A percentile compares a stretch with the other conserved stretches of the same genome.
Evolutionary conservation across 2,329 filamentous ascomycete species (phyloP).

Genomic region (Ustulina deusta): DNA sequence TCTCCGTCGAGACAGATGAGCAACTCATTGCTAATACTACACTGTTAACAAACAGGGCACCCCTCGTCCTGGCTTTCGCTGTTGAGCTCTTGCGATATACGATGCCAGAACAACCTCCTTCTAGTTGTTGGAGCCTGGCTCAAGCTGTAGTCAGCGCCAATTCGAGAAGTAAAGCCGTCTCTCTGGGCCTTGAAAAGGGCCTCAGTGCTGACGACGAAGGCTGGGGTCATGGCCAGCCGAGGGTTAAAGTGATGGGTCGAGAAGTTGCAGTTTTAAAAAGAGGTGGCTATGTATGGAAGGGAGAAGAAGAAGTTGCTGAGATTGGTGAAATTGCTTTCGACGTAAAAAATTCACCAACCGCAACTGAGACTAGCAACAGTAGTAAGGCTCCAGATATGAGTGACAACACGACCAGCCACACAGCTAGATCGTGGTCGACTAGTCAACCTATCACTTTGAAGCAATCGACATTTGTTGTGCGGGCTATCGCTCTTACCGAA

Average conservation of each 20-base stretch:
- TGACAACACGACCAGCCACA: slow-evolving; percentile 35
- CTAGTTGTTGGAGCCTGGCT: slow-evolving; percentile 83
- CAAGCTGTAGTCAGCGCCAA: slow-evolving; percentile 88
- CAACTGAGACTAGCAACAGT: slow-evolving; percentile 37
- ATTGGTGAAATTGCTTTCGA: slow-evolving; percentile 25
- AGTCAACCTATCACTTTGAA: slow-evolving; percentile 65
- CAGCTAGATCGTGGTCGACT: slow-evolving; percentile 60
- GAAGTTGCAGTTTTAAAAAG: slow-evolving; percentile 81
- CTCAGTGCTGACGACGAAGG: slow-evolving; percentile 75
- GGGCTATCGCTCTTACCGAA: slow-evolving; percentile 58
- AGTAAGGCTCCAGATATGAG: slow-evolving; percentile 36
- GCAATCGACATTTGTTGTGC: slow-evolving; percentile 69
- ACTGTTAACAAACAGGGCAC: slow-evolving; percentile 82
- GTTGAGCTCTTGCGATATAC: slow-evolving; percentile 71
- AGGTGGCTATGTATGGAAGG: slow-evolving; percentile 75
- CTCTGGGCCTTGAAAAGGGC: slow-evolving; percentile 76
- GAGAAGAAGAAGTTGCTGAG: slow-evolving; percentile 53
- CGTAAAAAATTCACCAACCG: slow-evolving; percentile 35
- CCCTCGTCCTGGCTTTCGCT: slow-evolving; percentile 75
- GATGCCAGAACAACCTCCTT: slow-evolving; percentile 86
- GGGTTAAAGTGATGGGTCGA: slow-evolving; percentile 77
- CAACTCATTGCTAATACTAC: slow-evolving; percentile 67
- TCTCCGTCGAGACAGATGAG: slow-evolving; percentile 70
- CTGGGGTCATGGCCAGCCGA: slow-evolving; percentile 81
- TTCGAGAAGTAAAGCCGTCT: slow-evolving; percentile 80